Evolutionary conservation across 2,329 filamentous ascomycete species (phyloP).

Genomic region (Paecilomyces dactylethromorphus): DNA sequence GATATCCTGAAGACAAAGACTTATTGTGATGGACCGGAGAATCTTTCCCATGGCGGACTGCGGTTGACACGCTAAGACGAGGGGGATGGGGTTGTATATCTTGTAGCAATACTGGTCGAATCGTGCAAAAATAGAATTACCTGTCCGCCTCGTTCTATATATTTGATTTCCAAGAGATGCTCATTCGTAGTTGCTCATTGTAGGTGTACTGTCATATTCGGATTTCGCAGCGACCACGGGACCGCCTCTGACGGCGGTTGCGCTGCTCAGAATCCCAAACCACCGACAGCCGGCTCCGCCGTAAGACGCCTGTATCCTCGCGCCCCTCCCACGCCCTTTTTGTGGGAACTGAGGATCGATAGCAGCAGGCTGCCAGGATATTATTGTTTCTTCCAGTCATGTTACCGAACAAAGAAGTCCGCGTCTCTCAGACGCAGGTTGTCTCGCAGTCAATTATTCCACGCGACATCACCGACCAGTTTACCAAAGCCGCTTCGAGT

Average conservation of each 20-base stretch:
- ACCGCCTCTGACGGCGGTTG: background rate
- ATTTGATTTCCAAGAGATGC: background rate
- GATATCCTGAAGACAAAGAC: constrained; percentile 5
- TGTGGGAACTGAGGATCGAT: background rate
- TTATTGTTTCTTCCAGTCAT: constrained; percentile 12
- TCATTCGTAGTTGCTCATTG: background rate
- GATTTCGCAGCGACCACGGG: background rate
- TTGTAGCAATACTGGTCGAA: constrained; percentile 30
- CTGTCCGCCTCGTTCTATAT: background rate
- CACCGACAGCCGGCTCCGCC: background rate
- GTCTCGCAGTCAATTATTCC: constrained; percentile 31
- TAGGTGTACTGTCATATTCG: background rate
- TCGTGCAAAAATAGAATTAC: constrained; percentile 15
- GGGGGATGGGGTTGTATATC: constrained; percentile 9
- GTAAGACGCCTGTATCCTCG: background rate
- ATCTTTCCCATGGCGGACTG: background rate
- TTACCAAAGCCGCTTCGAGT: constrained; percentile 48
- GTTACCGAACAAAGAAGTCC: constrained; percentile 28
- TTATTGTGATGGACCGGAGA: background rate
- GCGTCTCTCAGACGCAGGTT: constrained; percentile 22
- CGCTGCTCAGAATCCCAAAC: background rate
- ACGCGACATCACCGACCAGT: constrained; percentile 51
- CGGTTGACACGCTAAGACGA: constrained; percentile 1
- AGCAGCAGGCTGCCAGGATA: constrained; percentile 1
- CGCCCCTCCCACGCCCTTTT: background rate